Evolutionary conservation across 176 grass and related monocot species (phyloP).

Genomic region (Luzula sylvatica): DNA sequence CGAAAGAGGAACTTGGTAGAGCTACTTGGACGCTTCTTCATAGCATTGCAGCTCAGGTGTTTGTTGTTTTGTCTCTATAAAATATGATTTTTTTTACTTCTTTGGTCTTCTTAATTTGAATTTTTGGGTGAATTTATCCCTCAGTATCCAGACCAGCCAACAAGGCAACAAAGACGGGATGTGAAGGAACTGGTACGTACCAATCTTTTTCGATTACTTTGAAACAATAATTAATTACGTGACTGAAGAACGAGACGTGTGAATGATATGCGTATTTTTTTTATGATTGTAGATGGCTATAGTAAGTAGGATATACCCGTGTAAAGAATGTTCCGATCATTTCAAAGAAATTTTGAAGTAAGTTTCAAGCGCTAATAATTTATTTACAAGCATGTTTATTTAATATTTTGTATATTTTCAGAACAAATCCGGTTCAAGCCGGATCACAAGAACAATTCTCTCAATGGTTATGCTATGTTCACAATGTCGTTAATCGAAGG

Average conservation of each 20-base stretch:
- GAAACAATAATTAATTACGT: too few relatives aligned
- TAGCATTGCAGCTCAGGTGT: conserved; percentile 73
- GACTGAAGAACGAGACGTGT: too few relatives aligned
- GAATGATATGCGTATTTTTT: background rate
- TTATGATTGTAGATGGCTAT: conserved; percentile 58
- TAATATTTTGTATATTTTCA: conserved; percentile 27
- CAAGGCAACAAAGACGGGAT: conserved; percentile 79
- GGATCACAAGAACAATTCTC: conserved; percentile 85
- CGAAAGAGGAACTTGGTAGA: conserved; percentile 76
- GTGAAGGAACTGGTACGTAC: conserved; percentile 76
- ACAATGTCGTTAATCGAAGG: conserved; percentile 96
- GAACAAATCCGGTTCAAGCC: conserved; percentile 80
- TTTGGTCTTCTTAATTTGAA: background rate
- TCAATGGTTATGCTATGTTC: conserved; percentile 80
- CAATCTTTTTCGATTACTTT: background rate
- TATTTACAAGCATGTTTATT: background rate
- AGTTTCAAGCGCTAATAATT: conserved; percentile 15
- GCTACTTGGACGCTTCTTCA: conserved; percentile 94
- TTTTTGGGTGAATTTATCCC: background rate
- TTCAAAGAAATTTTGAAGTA: conserved; percentile 96
- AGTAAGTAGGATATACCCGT: conserved; percentile 79
- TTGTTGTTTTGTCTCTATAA: conserved; percentile 34
- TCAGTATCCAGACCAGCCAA: conserved; percentile 87
- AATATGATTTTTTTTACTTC: conserved; percentile 6
- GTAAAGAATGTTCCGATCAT: conserved; percentile 92